Evolutionary conservation across 768 basidiomycete genomes (phyloP).

Genomic region (Leccinellum albellum): DNA sequence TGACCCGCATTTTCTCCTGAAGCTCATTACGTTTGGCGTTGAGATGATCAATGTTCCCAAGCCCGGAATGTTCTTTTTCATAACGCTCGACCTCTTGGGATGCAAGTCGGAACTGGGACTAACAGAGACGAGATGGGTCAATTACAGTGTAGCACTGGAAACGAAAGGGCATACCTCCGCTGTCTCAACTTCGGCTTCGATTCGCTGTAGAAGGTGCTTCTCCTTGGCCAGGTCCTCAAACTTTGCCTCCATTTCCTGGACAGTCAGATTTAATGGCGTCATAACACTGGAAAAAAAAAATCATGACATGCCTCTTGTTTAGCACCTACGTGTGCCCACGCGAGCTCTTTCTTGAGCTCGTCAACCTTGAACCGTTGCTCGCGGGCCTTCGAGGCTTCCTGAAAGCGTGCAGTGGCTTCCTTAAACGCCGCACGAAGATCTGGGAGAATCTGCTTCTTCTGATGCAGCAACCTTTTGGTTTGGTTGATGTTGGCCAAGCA

Average conservation of each 20-base stretch:
- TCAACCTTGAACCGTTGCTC: slow-evolving; percentile 66
- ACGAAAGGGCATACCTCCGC: slow-evolving; percentile 34
- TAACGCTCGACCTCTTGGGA: slow-evolving; percentile 34
- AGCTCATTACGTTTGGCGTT: slow-evolving; percentile 34
- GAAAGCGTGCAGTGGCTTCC: slow-evolving; percentile 55
- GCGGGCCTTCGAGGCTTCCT: slow-evolving; percentile 71
- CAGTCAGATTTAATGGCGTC: not conserved
- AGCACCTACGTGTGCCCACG: slow-evolving; percentile 78
- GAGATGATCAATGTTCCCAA: slow-evolving; percentile 50
- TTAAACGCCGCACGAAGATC: slow-evolving; percentile 61
- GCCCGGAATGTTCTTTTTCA: slow-evolving; percentile 38
- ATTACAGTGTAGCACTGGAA: not conserved
- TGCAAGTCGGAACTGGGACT: slow-evolving; percentile 35
- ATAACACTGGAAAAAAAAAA: not conserved
- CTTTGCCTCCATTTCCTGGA: slow-evolving; percentile 43
- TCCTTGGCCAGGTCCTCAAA: slow-evolving; percentile 39
- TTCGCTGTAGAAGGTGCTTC: slow-evolving; percentile 36
- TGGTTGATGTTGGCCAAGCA: slow-evolving; percentile 70
- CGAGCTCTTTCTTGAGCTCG: slow-evolving; percentile 73
- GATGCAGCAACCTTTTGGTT: slow-evolving; percentile 59
- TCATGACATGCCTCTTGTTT: slow-evolving; percentile 57
- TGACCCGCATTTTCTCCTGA: slow-evolving; percentile 40
- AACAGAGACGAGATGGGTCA: not conserved
- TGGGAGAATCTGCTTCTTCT: slow-evolving; percentile 75
- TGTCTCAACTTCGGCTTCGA: slow-evolving; percentile 36